Evolutionary conservation across 768 basidiomycete species (phyloP).

Genomic region (Phanerodontia chrysosporium): DNA sequence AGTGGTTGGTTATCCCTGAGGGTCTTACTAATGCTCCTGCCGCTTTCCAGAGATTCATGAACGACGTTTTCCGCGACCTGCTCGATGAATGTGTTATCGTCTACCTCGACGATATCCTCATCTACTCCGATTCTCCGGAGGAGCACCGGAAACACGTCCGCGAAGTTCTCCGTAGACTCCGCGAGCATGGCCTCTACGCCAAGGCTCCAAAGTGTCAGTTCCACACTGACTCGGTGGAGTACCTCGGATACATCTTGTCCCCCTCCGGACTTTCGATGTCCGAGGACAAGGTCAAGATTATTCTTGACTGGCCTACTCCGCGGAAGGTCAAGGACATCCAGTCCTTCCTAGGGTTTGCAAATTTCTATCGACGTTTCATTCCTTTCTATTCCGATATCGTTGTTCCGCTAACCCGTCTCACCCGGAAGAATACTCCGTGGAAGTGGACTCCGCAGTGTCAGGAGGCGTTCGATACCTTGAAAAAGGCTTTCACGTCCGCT

Average conservation of each 20-base stretch:
- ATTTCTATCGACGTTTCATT: conserved; percentile 31
- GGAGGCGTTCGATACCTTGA: conserved; percentile 28
- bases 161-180: conserved; percentile 22
- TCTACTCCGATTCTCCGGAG: conserved; percentile 12
- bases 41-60: conserved; percentile 11
- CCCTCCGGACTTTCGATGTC: conserved; percentile 33
- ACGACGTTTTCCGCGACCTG: conserved; percentile 13
- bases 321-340: conserved; percentile 25
- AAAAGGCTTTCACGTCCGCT: conserved; percentile 16
- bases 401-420: conserved; percentile 26
- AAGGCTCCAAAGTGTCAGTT: conserved; percentile 34
- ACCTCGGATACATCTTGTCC: conserved; percentile 37
- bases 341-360: conserved; percentile 28
- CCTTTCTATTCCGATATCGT: conserved; percentile 30
- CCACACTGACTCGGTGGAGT: conserved; percentile 32
- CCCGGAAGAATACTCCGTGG: conserved; percentile 22
- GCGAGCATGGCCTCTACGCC: conserved; percentile 26
- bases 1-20: conserved; percentile 32
- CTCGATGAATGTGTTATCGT: conserved; percentile 11
- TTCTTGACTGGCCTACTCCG: conserved; percentile 27
- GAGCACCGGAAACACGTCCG: conserved; percentile 16
- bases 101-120: conserved; percentile 14
- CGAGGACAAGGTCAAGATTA: conserved; percentile 33
- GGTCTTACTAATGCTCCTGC: conserved; percentile 21
- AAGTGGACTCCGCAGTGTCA: conserved; percentile 15